Conservation (phyloP, 345 rosid species). For the Salix arbutifolia region DNA sequence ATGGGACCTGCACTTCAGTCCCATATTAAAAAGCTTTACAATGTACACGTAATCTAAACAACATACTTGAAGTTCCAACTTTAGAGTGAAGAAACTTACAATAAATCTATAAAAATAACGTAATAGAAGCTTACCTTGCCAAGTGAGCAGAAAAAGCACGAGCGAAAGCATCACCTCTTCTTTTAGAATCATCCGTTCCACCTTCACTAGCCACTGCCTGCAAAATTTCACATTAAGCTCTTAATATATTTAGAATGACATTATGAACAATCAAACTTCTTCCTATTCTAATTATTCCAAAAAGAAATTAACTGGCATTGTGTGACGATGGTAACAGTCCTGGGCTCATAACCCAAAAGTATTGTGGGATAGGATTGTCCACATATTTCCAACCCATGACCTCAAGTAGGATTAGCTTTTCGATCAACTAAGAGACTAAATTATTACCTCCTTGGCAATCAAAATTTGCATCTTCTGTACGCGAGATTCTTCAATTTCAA, state of each 20-base stretch:
- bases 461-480: background rate
- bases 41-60: background rate
- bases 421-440: background rate
- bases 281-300: background rate
- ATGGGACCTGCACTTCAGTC: background rate
- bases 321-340: background rate
- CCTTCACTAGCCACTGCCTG: conserved; percentile 99
- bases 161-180: conserved; percentile 98
- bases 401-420: background rate
- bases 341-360: background rate
- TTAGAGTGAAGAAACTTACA: background rate
- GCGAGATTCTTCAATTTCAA: background rate
- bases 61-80: background rate
- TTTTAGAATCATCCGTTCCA: conserved; percentile 91
- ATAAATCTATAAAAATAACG: background rate
- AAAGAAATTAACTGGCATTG: background rate
- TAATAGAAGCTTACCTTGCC: conserved; percentile 54
- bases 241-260: background rate
- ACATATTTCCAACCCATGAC: background rate
- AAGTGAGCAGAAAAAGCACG: conserved; percentile 99
- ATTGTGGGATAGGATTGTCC: background rate
- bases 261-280: background rate
- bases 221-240: conserved; percentile 24
- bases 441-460: background rate
- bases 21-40: background rate